These are phyloP conservation scores for Didymella lethalis DNA, from an alignment of 2,329 filamentous ascomycete genomes.

Conservation along the genomic window DNA sequence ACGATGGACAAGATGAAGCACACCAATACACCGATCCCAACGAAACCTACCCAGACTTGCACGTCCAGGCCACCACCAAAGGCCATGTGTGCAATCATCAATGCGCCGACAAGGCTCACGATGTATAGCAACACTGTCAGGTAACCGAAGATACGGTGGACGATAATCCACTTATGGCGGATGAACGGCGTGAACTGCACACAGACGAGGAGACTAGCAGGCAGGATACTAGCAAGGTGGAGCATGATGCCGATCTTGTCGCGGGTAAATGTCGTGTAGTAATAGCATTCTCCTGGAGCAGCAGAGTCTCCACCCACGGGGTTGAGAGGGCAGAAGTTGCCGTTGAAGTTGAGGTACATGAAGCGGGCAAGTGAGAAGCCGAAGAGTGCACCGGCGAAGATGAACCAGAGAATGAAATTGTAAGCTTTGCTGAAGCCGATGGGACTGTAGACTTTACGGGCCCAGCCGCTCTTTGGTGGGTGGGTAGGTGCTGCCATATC, in stretches of 20 bases:
- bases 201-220: constrained; percentile 51
- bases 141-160: constrained; percentile 70
- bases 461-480: constrained; percentile 20
- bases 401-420: constrained; percentile 63
- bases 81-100: constrained; percentile 61
- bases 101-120: constrained; percentile 57
- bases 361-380: constrained; percentile 58
- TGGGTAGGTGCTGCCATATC: constrained; percentile 6
- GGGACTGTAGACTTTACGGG: constrained; percentile 41
- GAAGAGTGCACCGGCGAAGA: constrained; percentile 31
- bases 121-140: constrained; percentile 59
- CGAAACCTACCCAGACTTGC: constrained; percentile 56
- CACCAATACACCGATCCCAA: constrained; percentile 57
- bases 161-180: constrained; percentile 57
- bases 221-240: constrained; percentile 54
- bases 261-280: constrained; percentile 43
- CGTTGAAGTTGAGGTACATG: constrained; percentile 58
- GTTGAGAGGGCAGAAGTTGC: constrained; percentile 29
- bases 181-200: constrained; percentile 56
- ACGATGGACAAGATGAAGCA: constrained; percentile 59
- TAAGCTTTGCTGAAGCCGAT: constrained; percentile 66
- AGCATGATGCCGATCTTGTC: constrained; percentile 54
- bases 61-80: constrained; percentile 64
- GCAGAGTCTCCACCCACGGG: constrained; percentile 27
- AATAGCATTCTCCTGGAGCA: constrained; percentile 57